A percentile compares a stretch with the other conserved stretches of the same genome.
Evolutionary conservation across 2,329 filamentous ascomycete species (phyloP).

Genomic region (Botrytis fragariae): DNA sequence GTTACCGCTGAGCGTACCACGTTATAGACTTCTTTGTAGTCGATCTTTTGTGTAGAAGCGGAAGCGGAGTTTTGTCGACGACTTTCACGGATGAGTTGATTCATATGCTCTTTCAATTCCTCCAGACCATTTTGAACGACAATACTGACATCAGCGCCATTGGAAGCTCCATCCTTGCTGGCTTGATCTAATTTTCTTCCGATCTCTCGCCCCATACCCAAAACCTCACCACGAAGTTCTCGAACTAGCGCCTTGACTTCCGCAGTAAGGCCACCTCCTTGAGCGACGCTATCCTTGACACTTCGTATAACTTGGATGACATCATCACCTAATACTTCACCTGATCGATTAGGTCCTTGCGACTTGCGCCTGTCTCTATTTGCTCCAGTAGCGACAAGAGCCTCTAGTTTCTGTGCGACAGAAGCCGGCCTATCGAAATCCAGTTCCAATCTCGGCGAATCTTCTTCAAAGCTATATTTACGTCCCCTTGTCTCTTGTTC

Average conservation of each 20-base stretch:
- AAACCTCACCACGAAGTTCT: conserved; percentile 85
- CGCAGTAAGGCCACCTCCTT: conserved; percentile 83
- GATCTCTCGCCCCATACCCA: conserved; percentile 91
- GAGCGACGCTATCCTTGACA: conserved; percentile 87
- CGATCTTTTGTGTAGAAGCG: conserved; percentile 58
- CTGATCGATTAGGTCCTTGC: conserved; percentile 16
- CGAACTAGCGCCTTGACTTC: conserved; percentile 89
- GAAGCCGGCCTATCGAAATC: conserved; percentile 41
- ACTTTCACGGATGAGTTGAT: conserved; percentile 73
- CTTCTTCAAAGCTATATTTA: conserved; percentile 39
- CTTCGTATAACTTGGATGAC: conserved; percentile 77
- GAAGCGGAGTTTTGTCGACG: conserved; percentile 66
- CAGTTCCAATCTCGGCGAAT: conserved; percentile 38
- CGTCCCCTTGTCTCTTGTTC: conserved; percentile 32
- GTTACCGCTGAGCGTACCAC: conserved; percentile 73
- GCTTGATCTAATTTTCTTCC: conserved; percentile 80
- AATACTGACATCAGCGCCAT: conserved; percentile 59
- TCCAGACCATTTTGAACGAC: conserved; percentile 78
- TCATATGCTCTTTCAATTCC: conserved; percentile 82
- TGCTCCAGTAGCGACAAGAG: conserved; percentile 30
- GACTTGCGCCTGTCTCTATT: conserved; percentile 34
- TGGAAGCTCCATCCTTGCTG: conserved; percentile 45
- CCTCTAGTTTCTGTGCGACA: conserved; percentile 36
- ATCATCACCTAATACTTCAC: conserved; percentile 69
- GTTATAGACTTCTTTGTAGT: conserved; percentile 83